These are phyloP conservation scores for Nakazawaea holstii DNA, from an alignment of 805 yeast species.

Conservation along the genomic window DNA sequence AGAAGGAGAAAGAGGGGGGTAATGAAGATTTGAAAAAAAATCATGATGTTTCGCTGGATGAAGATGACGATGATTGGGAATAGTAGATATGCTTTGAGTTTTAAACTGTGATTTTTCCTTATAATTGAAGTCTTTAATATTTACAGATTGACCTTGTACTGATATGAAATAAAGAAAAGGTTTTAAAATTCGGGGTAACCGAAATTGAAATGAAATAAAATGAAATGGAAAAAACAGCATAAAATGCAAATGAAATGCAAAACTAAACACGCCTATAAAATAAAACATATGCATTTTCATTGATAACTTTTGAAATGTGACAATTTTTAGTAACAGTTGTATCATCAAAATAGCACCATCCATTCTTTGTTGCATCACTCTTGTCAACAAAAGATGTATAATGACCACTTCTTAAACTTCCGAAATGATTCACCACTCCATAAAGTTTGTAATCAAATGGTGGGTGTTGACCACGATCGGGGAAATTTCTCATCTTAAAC, in stretches of 20 bases:
- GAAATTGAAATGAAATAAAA: too few species aligned
- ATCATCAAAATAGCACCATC: slow-evolving; percentile 86
- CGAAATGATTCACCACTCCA: slow-evolving; percentile 82
- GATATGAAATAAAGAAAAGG: too few species aligned
- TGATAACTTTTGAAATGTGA: slow-evolving; percentile 48
- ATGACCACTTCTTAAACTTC: slow-evolving; percentile 81
- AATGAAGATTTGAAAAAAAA: slow-evolving; percentile 3
- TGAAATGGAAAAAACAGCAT: not conserved
- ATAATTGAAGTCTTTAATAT: not conserved
- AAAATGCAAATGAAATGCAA: not conserved
- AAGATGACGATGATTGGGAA: slow-evolving; percentile 56
- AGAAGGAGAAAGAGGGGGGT: slow-evolving; percentile 8
- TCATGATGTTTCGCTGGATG: slow-evolving; percentile 14
- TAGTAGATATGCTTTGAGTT: slow-evolving; percentile 16
- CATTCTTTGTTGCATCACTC: slow-evolving; percentile 30
- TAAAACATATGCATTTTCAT: slow-evolving; percentile 75
- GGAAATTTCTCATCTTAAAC: slow-evolving; percentile 38
- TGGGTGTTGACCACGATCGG: slow-evolving; percentile 65
- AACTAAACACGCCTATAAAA: slow-evolving; percentile 52
- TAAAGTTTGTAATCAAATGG: slow-evolving; percentile 75
- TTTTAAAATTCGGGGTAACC: too few species aligned
- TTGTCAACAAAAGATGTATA: slow-evolving; percentile 79
- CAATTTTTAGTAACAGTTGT: slow-evolving; percentile 54
- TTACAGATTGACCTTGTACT: too few species aligned
- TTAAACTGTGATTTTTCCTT: not conserved